Conservation (phyloP, 345 rosid species). For the Linum trigynum region DNA sequence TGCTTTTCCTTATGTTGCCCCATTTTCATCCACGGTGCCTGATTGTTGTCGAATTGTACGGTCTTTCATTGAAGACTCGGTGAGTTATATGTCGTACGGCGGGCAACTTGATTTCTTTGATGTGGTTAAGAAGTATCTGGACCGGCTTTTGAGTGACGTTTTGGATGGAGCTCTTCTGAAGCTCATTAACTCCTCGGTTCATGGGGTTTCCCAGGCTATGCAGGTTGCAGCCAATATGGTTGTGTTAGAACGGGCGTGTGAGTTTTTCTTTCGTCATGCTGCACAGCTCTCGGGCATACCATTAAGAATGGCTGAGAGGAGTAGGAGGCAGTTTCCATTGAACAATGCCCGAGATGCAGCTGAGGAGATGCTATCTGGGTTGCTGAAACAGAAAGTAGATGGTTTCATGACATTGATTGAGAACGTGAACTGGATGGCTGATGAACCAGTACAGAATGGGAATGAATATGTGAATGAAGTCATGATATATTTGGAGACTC, state of each 20-base stretch:
- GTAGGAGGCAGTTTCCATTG: slow-evolving; percentile 86
- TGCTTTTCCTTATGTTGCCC: slow-evolving; percentile 85
- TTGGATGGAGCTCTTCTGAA: slow-evolving; percentile 78
- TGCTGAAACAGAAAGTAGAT: slow-evolving; percentile 82
- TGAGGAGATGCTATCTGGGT: slow-evolving; percentile 77
- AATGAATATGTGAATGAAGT: slow-evolving; percentile 96
- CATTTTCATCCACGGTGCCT: slow-evolving; percentile 87
- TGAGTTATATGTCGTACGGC: slow-evolving; percentile 90
- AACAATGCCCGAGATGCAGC: slow-evolving; percentile 80
- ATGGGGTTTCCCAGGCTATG: slow-evolving; percentile 94
- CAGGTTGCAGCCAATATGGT: slow-evolving; percentile 97
- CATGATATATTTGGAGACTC: slow-evolving; percentile 73
- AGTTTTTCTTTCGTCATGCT: slow-evolving; percentile 88
- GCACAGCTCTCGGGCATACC: slow-evolving; percentile 94
- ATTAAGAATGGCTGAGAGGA: slow-evolving; percentile 87
- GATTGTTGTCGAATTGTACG: slow-evolving; percentile 94
- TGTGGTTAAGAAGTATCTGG: slow-evolving; percentile 84
- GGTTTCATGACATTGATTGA: slow-evolving; percentile 87
- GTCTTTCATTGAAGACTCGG: slow-evolving; percentile 90
- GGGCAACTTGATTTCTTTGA: slow-evolving; percentile 94
- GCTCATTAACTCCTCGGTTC: slow-evolving; percentile 63
- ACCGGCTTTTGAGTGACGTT: slow-evolving; percentile 77
- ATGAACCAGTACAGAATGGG: slow-evolving; percentile 63
- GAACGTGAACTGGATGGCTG: slow-evolving; percentile 96
- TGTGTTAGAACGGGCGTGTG: slow-evolving; percentile 93